phyloP scores from a whole-genome alignment of 2,329 filamentous ascomycete species.

The Botryosphaeria dothidea region DNA sequence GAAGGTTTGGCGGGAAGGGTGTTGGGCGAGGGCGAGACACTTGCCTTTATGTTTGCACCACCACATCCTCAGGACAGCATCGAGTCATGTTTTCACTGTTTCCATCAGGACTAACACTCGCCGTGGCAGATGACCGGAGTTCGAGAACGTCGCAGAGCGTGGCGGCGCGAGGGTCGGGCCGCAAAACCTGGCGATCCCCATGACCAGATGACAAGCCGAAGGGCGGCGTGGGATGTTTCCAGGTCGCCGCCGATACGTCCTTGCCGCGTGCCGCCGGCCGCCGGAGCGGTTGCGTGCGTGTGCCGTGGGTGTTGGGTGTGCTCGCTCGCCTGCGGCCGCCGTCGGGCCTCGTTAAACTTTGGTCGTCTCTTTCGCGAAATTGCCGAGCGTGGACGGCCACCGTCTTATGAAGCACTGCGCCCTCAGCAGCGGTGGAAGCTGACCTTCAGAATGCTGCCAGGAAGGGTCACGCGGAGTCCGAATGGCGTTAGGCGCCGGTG shows the following conservation, averaged over 20 bases:
- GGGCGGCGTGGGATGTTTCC: background rate
- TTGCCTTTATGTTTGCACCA: slow-evolving; percentile 7
- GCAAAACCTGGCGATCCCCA: slow-evolving; percentile 11
- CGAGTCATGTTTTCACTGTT: slow-evolving; percentile 9
- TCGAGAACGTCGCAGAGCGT: background rate
- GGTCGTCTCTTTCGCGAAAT: background rate
- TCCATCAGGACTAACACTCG: background rate
- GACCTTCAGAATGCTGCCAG: background rate
- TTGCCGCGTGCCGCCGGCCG: background rate
- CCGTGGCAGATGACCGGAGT: slow-evolving; percentile 1
- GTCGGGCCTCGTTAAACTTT: background rate
- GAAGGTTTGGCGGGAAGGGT: background rate
- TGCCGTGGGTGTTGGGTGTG: slow-evolving; percentile 1
- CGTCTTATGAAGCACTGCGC: background rate
- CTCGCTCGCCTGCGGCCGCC: background rate
- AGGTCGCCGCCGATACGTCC: background rate
- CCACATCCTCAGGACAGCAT: background rate
- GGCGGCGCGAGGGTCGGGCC: slow-evolving; percentile 10
- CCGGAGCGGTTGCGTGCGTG: background rate
- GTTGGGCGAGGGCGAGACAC: background rate
- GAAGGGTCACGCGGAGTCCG: slow-evolving; percentile 2
- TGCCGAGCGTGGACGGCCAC: background rate
- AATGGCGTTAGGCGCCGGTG: background rate
- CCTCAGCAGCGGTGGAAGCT: background rate
- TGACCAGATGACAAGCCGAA: background rate